Base-by-base conservation (phyloP, 768 basidiomycete species). In the Termitomyces sp. region DNA sequence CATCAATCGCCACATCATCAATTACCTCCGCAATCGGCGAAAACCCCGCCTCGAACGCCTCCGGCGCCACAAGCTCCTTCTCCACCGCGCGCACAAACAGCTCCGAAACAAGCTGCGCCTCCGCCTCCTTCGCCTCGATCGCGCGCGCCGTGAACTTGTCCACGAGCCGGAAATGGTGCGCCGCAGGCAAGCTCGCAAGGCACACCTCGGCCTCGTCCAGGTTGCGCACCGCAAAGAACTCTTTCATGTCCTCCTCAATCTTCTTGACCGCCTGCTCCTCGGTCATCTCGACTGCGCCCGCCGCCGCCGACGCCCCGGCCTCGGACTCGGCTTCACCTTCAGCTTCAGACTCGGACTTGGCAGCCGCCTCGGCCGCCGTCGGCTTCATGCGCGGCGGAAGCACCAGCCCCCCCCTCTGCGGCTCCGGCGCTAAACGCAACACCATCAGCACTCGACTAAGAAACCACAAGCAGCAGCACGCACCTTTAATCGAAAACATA, bases 401-500 rank as follows among this genome's bases (percentile, higher is more conserved):
- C 1, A 41, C 39, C n/a, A 41, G 4, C 8, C n/a, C n/a, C 15
- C 10, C 20, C n/a, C 39, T 9, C n/a, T 41, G 39, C 7, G n/a
- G n/a, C 39, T 41, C n/a, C 9, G n/a, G 8, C 5, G 39, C 39
- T 41, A 4, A 2, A 81, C 73, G 59, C 78, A 26, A 29, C n/a
- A 8, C 34, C 8, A 49, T 4, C 24, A 42, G 0, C n/a, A 51
- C 7, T n/a, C n/a, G n/a, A n/a, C n/a, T n/a, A n/a, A n/a, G n/a
- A n/a, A n/a, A n/a, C n/a, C n/a, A n/a, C n/a, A n/a, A n/a, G n/a
- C n/a, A n/a, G n/a, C n/a, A n/a, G n/a, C n/a, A n/a, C n/a, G n/a
- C n/a, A n/a, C n/a, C n/a, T n/a, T n/a, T n/a, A n/a, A 90, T 88
- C 24, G 86, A 87, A 75, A 94, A 94, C 87, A 93, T 93, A 72